phyloP scores from a whole-genome alignment of 345 rosid species.

The Nasturtium officinale region DNA sequence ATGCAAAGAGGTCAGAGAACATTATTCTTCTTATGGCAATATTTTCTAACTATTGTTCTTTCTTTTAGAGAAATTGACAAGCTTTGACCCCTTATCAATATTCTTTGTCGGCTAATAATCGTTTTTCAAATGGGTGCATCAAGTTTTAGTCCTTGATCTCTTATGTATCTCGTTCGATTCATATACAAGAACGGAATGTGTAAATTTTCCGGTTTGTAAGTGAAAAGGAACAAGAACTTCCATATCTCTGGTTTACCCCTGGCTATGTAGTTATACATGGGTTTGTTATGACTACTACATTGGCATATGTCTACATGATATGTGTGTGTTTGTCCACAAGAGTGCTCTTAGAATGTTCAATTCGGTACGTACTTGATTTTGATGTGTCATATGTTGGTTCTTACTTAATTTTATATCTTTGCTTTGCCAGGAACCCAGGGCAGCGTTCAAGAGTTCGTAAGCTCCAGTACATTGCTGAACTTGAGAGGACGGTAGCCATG shows the following conservation, averaged over 20 bases:
- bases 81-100: not conserved
- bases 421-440: slow-evolving; percentile 59
- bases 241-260: slow-evolving; percentile 16
- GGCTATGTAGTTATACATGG: slow-evolving; percentile 10
- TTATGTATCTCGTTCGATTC: not conserved
- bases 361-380: slow-evolving; percentile 9
- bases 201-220: not conserved
- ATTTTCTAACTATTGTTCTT: not conserved
- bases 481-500: slow-evolving; percentile 67
- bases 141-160: slow-evolving; percentile 8
- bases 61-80: not conserved
- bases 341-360: slow-evolving; percentile 5
- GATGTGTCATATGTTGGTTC: slow-evolving; percentile 1
- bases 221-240: not conserved
- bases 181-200: not conserved
- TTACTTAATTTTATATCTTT: slow-evolving; percentile 13
- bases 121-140: slow-evolving; percentile 11
- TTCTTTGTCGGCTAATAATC: not conserved
- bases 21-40: not conserved
- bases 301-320: slow-evolving; percentile 4
- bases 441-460: slow-evolving; percentile 87
- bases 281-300: slow-evolving; percentile 1
- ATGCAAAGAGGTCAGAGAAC: slow-evolving; percentile 58
- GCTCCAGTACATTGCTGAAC: slow-evolving; percentile 80
- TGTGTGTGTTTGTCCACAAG: slow-evolving; percentile 12